phyloP scores from a whole-genome alignment of 257 asterid genomes.

The Catharanthus roseus region DNA sequence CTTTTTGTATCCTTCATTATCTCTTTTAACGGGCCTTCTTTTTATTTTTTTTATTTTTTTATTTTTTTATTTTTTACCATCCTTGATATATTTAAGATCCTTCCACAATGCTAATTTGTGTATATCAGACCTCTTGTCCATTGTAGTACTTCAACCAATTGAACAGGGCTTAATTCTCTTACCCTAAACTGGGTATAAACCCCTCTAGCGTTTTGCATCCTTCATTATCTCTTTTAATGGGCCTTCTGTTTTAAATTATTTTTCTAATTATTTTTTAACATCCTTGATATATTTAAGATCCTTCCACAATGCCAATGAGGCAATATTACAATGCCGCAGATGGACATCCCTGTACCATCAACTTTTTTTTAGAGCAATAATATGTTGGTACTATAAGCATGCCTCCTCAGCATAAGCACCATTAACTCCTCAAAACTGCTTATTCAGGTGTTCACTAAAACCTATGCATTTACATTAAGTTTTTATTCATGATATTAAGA shows the following conservation, averaged over 20 bases:
- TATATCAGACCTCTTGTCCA: not conserved
- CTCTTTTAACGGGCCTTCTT: not conserved
- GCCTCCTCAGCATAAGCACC: not conserved
- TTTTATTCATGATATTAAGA: not conserved
- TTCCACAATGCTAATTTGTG: constrained; percentile 1
- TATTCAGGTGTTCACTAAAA: not conserved
- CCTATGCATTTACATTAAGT: not conserved
- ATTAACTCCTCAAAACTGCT: too few relatives aligned
- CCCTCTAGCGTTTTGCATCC: not conserved
- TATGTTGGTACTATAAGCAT: not conserved
- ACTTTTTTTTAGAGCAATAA: not conserved
- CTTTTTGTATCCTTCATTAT: not conserved
- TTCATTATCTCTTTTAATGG: not conserved
- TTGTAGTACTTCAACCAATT: not conserved
- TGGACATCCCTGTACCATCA: not conserved
- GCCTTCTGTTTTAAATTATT: too few relatives aligned
- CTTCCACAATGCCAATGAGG: not conserved
- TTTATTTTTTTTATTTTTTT: too few relatives aligned
- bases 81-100: not conserved
- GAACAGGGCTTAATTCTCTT: not conserved
- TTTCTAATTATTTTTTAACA: too few relatives aligned
- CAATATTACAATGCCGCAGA: not conserved
- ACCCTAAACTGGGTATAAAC: too few relatives aligned
- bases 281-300: not conserved
- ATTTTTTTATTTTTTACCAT: too few relatives aligned